Evolutionary conservation across 805 yeast species (phyloP).

Genomic region (Metschnikowia anglica): DNA sequence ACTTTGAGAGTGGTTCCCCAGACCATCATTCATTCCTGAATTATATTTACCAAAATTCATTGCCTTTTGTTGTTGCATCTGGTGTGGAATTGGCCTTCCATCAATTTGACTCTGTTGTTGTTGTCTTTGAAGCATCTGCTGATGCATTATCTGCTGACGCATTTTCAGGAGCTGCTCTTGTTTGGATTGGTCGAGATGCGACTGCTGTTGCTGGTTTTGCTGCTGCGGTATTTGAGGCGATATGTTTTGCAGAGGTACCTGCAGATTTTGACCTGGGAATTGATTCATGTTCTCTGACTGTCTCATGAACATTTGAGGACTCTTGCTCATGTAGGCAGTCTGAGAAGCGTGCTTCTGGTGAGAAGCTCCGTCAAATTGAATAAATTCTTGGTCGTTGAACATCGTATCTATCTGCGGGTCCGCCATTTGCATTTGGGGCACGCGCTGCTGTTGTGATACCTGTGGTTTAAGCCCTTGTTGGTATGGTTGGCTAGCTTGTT

Average conservation of each 20-base stretch:
- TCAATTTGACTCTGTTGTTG: constrained; percentile 15
- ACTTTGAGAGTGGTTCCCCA: neutral
- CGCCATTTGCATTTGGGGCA: neutral
- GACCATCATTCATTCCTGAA: neutral
- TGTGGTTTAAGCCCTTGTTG: constrained; percentile 15
- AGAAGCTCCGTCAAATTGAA: constrained; percentile 5
- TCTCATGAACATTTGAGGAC: constrained; percentile 26
- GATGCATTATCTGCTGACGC: constrained; percentile 42
- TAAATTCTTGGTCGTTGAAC: constrained; percentile 3
- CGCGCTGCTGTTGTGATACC: constrained; percentile 13
- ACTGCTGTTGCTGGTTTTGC: constrained; percentile 13
- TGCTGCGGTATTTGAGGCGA: constrained; percentile 6
- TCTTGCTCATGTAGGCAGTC: constrained; percentile 7
- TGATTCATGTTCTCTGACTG: constrained; percentile 4
- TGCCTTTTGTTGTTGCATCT: constrained; percentile 13
- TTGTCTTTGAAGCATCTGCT: constrained; percentile 35
- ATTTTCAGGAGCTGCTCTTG: constrained; percentile 37
- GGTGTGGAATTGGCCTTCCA: constrained; percentile 1
- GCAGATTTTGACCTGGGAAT: constrained; percentile 11
- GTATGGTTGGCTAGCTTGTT: constrained; percentile 17
- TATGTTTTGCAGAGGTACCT: constrained; percentile 4
- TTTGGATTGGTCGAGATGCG: constrained; percentile 28
- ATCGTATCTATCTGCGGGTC: constrained; percentile 5
- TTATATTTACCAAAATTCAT: neutral
- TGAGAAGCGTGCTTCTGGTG: constrained; percentile 4